Evolutionary conservation across 73 alveolate genomes (phyloP), one percentile per base, ranked within the genome.

Genomic region (Paramecium biaurelia): DNA sequence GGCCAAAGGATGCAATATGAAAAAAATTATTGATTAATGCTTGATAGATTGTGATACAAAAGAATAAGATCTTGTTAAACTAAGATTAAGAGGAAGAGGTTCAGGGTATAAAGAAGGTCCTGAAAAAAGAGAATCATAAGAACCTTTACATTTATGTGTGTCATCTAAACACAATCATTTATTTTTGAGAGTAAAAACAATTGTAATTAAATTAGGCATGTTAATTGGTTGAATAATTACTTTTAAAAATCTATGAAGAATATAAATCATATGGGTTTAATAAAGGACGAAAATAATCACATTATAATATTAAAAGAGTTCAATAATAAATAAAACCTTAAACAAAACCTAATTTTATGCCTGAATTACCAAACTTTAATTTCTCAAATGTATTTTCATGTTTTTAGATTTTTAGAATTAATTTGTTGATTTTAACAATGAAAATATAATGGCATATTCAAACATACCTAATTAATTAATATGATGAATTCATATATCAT

Each of bases 61-160:
- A 20, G 94, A 82, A 8, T 86, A 96, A 28, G 97, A 97, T 85
- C 92, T 95, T 24, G 98, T 97, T 28, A 98, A 98, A 90, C 93
- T 98, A 41, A 94, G 99, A 89, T 93, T 98, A 28, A 95, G 99
- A 93, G 99, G 99, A 37, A 97, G 92, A 86, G 99, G 99, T 20
- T 97, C 99, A 26, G 99, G 99, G 12, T 98, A 94, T 89, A 97
- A 97, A 95, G 99, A 98, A 96, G 99, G 99, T 8, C 99, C 99
- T 5, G 94, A 97, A 70, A 95, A 97, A 79, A 96, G 95, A 92
- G 99, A 98, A 94, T 93, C 98, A 85, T 93, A 95, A 85, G 99
- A 98, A 76, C 98, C 99, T 2, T 96, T 98, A 24, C 99, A 98
- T 93, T 92, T 98, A 93, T 98, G 99, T 93, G 96, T 98, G 32